Evolutionary conservation across 805 yeast genomes (phyloP), one percentile per base, ranked within the genome.

Genomic region (Candida wancherniae): DNA sequence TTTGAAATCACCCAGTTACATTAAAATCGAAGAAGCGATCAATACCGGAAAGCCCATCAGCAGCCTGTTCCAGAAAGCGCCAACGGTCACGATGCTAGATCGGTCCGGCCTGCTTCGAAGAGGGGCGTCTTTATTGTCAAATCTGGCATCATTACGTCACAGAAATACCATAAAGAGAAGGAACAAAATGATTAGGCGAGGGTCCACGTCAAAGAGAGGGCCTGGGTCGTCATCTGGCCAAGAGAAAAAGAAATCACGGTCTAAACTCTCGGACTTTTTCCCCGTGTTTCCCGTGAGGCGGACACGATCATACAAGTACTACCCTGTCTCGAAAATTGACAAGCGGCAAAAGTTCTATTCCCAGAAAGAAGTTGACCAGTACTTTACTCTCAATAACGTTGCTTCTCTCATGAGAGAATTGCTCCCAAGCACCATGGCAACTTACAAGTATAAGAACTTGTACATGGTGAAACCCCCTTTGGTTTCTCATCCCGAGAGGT

Each of bases 241-340:
- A 19, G 15, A 22, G 21, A 7, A 13, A 16, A 33, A 14, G 20
- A 39, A 22, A 16, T 19, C 15, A 13, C 29, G 20, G 10, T 10
- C 21, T 9, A 26, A 22, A 7, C 16, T 18, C 11, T 35, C 31
- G 22, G 33, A 19, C 27, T 17, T 46, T 17, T 31, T 37, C 18
- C 61, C 53, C 23, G 24, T 50, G 16, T 63, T 62, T 29, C 68
- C 67, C 5, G 63, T 63, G 4, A 53, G 46, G 26, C 42, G 68
- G 23, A 53, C 48, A 21, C 53, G 56, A 1, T 61, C 68, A 1
- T 54, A 61, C 31, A 33, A 34, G 17, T 58, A 58, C 36, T 37
- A 46, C 14, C 37, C 51, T 2, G 28, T 48, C 6, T 26, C 31
- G 16, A 11, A 33, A 26, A 20, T 35, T 19, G 27, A 19, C n/a